Base-by-base conservation (phyloP, 192 early-diverging fungal genomes). In the Coemansia aciculifera region DNA sequence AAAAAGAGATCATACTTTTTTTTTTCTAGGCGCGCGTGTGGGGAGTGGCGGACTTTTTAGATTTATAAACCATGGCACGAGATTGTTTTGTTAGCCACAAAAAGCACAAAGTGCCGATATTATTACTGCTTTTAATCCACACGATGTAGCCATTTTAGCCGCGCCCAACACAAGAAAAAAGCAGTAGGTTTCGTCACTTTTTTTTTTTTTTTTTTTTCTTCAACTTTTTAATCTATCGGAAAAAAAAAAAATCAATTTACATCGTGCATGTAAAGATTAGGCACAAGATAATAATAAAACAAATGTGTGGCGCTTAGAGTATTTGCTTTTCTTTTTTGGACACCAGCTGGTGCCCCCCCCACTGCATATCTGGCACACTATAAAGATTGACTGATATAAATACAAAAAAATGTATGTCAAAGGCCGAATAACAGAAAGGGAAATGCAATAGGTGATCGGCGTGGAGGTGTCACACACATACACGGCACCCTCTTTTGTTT, bases 111-210 rank as follows among this genome's bases (percentile, higher is more conserved):
- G 19, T 21, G 21, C 46, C 46, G 46, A 49, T 57, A 57, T 32
- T 57, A 57, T 32, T 57, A 57, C 54, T 57, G 29, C 31, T 32
- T 32, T 31, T 57, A 29, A 29, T 54, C 12, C 51, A 15, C 51
- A 54, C 27, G 11, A 54, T 15, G 51, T 54, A 24, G 21, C 12
- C 29, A n/a, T 57, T 57, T 57, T 57, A 57, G 29, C 54, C 54
- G 54, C 15, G 2, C 46, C 46, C 19, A 49, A 21, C 8, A 17
- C 42, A 13, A 44, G n/a, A 17, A 19, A 49, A 46, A 7, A 23
- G 21, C 46, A 49, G 46, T 49, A 49, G 21, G 46, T 23, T 49
- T 9, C 3, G 46, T 49, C 40, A 13, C 40, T 1, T 13, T 21
- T 21, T 49, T 48, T 48, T 21, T 5, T 1, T 13, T 21, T 21